Evolutionary conservation across 768 basidiomycete genomes (phyloP).

Genomic region (Tephrocybe sp.): DNA sequence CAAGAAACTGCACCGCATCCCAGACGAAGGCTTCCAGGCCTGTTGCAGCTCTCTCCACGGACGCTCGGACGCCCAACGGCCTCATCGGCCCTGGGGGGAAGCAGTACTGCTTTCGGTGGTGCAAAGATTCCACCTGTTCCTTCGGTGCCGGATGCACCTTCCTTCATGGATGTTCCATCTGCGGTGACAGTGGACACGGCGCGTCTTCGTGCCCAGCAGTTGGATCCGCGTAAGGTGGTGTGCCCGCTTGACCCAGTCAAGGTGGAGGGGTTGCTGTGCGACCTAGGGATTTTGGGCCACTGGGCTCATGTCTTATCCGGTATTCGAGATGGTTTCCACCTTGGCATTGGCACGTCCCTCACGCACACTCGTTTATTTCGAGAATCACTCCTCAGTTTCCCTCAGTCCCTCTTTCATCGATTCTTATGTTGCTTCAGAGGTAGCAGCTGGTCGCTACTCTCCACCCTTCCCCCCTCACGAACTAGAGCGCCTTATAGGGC

Average conservation of each 20-base stretch:
- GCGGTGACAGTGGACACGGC: no score
- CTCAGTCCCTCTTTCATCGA: slow-evolving; percentile 29
- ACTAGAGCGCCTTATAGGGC: slow-evolving; percentile 34
- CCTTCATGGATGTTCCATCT: no score
- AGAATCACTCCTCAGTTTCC: slow-evolving; percentile 31
- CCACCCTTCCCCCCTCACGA: slow-evolving; percentile 8
- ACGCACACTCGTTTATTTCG: slow-evolving; percentile 27
- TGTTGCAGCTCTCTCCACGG: no score
- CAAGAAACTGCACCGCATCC: no score
- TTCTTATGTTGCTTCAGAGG: slow-evolving; percentile 29
- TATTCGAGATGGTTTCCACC: slow-evolving; percentile 33
- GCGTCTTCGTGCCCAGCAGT: no score
- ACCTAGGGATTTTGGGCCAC: not conserved
- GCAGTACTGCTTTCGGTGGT: no score
- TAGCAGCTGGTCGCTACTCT: not conserved
- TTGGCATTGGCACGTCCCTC: slow-evolving; percentile 32
- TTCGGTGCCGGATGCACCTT: no score
- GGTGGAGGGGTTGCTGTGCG: not conserved
- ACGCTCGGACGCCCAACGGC: no score
- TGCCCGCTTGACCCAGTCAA: not conserved
- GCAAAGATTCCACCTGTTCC: no score
- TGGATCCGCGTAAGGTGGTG: no score
- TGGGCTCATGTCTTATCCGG: slow-evolving; percentile 27
- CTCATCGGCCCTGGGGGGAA: no score
- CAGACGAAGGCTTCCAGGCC: no score